phyloP scores from a whole-genome alignment of 148 eudicot species.

The Camellia sinensis region DNA sequence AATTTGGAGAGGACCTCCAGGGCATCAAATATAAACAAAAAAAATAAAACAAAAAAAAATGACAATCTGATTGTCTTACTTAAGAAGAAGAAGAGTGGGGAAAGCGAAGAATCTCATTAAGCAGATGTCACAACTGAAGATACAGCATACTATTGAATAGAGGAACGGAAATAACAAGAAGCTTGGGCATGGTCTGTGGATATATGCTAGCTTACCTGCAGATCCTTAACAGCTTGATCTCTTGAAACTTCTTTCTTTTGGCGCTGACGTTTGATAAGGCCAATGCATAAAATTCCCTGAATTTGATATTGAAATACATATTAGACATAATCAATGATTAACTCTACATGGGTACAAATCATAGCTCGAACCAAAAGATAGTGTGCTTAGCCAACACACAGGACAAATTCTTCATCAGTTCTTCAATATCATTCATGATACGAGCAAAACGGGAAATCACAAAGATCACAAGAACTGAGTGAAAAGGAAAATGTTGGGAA shows the following conservation, averaged over 20 bases:
- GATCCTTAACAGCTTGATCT: conserved; percentile 71
- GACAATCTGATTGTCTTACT: no score
- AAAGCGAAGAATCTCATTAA: no score
- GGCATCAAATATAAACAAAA: no score
- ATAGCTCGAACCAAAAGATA: not conserved
- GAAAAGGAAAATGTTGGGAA: not conserved
- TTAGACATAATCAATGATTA: not conserved
- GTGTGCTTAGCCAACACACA: not conserved
- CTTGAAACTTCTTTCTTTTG: conserved; percentile 60
- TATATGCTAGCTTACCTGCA: conserved; percentile 46
- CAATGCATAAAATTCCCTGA: conserved; percentile 88
- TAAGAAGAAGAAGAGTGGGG: no score
- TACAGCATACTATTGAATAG: no score
- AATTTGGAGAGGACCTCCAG: no score
- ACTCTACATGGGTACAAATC: no score
- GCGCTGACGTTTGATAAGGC: conserved; percentile 76
- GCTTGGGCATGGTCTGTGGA: not conserved
- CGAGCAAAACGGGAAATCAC: not conserved
- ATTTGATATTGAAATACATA: conserved; percentile 2
- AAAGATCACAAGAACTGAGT: not conserved
- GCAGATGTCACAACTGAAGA: no score
- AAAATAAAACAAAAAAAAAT: no score
- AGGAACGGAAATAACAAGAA: no score
- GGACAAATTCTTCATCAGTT: not conserved
- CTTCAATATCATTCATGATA: not conserved